These are phyloP conservation scores for Dioszegia crocea DNA, from an alignment of 768 basidiomycete genomes.

Conservation along the genomic window DNA sequence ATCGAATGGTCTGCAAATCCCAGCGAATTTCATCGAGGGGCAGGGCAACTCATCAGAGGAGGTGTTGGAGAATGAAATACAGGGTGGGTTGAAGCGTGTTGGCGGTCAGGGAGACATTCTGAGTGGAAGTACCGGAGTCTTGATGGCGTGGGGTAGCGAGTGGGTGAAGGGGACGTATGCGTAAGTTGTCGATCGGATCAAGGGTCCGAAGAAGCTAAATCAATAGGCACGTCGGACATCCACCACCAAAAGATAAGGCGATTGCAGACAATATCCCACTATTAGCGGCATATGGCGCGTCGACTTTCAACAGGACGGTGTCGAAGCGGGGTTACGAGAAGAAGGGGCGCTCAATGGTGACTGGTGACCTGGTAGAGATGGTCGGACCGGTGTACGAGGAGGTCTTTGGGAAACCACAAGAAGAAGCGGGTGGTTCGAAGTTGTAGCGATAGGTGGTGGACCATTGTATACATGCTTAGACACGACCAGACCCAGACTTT, in stretches of 20 bases:
- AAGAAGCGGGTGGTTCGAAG: slow-evolving; percentile 6
- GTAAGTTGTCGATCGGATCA: slow-evolving; percentile 52
- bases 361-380: slow-evolving; percentile 64
- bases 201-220: not conserved
- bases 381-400: slow-evolving; percentile 67
- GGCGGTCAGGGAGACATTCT: slow-evolving; percentile 96
- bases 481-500: too few relatives aligned
- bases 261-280: slow-evolving; percentile 61
- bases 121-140: slow-evolving; percentile 77
- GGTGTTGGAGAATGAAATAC: slow-evolving; percentile 62
- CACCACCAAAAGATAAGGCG: slow-evolving; percentile 37
- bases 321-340: slow-evolving; percentile 71
- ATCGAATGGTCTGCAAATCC: slow-evolving; percentile 53
- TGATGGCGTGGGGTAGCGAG: slow-evolving; percentile 92
- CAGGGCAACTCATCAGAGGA: slow-evolving; percentile 51
- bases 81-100: slow-evolving; percentile 84
- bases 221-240: slow-evolving; percentile 44
- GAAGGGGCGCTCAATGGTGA: slow-evolving; percentile 74
- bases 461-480: not conserved
- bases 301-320: slow-evolving; percentile 79
- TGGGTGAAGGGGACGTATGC: slow-evolving; percentile 80
- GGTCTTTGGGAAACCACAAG: slow-evolving; percentile 56
- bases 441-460: not conserved
- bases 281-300: slow-evolving; percentile 77
- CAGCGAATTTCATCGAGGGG: slow-evolving; percentile 52